phyloP scores from a whole-genome alignment of 2,329 filamentous ascomycete genomes.

The Cladosporium sphaerospermum region DNA sequence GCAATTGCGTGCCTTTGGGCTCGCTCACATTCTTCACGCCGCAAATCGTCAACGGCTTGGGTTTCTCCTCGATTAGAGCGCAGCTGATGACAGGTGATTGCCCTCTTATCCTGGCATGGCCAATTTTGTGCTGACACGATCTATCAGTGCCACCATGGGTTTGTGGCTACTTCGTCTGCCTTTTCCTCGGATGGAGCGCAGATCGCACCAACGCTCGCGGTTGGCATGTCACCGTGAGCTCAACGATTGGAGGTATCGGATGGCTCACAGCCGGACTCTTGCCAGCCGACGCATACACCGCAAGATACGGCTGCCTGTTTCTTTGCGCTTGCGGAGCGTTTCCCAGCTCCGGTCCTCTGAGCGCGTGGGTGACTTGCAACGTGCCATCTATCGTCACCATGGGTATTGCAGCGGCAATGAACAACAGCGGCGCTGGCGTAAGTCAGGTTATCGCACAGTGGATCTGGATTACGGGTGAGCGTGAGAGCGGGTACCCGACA shows the following conservation, averaged over 20 bases:
- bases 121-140: neutral
- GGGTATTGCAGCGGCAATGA: slow-evolving; percentile 31
- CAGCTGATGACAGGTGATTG: slow-evolving; percentile 31
- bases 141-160: slow-evolving; percentile 28
- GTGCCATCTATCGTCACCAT: slow-evolving; percentile 34
- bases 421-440: slow-evolving; percentile 34
- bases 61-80: slow-evolving; percentile 40
- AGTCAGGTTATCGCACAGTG: slow-evolving; percentile 37
- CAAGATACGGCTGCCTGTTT: slow-evolving; percentile 34
- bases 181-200: slow-evolving; percentile 23
- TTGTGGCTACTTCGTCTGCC: slow-evolving; percentile 28
- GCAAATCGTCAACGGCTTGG: slow-evolving; percentile 45
- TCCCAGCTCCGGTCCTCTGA: slow-evolving; percentile 32
- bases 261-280: slow-evolving; percentile 23
- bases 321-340: slow-evolving; percentile 35
- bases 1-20: slow-evolving; percentile 28
- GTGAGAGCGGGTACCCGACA: slow-evolving; percentile 31
- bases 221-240: slow-evolving; percentile 20
- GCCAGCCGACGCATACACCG: slow-evolving; percentile 21
- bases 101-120: too few relatives aligned
- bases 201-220: slow-evolving; percentile 21
- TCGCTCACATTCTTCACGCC: slow-evolving; percentile 48
- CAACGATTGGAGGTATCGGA: slow-evolving; percentile 19
- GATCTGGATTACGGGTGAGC: slow-evolving; percentile 34
- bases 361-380: slow-evolving; percentile 36